Conservation (phyloP, 1,284 basidiomycete species). For the Fomitiporia mediterranea region DNA sequence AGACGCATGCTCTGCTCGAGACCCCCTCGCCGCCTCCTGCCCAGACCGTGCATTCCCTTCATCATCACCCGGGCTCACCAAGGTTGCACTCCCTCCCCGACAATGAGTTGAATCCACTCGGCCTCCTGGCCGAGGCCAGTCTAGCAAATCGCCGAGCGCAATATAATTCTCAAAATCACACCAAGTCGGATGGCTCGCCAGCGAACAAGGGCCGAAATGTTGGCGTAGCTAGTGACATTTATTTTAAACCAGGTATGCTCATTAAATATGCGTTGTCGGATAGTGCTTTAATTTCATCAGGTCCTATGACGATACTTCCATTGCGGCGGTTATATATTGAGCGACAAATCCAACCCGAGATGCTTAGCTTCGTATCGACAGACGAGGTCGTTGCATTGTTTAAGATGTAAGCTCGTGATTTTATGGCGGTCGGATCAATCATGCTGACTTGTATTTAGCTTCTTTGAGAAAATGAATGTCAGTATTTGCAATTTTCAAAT, state of each 20-base stretch:
- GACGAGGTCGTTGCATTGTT: conserved; percentile 89
- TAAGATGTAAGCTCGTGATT: conserved; percentile 65
- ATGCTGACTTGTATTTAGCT: conserved; percentile 41
- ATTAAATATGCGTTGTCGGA: neutral
- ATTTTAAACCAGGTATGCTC: conserved; percentile 87
- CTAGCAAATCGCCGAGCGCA: conserved; percentile 74
- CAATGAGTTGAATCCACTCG: conserved; percentile 86
- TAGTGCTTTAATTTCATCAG: conserved; percentile 32
- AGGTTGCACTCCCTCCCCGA: conserved; percentile 88
- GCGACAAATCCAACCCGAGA: conserved; percentile 84
- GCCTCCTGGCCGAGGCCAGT: conserved; percentile 87
- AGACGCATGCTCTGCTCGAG: conserved; percentile 57
- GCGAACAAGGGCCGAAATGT: conserved; percentile 37
- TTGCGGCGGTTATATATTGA: conserved; percentile 86
- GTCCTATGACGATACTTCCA: conserved; percentile 83
- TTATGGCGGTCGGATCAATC: conserved; percentile 12
- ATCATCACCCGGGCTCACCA: conserved; percentile 46
- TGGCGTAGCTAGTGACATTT: conserved; percentile 86
- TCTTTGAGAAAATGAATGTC: conserved; percentile 74
- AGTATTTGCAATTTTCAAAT: conserved; percentile 24
- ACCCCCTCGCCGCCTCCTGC: conserved; percentile 51
- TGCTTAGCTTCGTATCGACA: conserved; percentile 77
- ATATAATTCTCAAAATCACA: conserved; percentile 24
- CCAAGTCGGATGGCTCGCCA: conserved; percentile 6
- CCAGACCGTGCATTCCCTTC: conserved; percentile 24